Evolutionary conservation across 1,284 basidiomycete genomes (phyloP), one percentile per base, ranked within the genome.

Genomic region (Thecaphora frezii): DNA sequence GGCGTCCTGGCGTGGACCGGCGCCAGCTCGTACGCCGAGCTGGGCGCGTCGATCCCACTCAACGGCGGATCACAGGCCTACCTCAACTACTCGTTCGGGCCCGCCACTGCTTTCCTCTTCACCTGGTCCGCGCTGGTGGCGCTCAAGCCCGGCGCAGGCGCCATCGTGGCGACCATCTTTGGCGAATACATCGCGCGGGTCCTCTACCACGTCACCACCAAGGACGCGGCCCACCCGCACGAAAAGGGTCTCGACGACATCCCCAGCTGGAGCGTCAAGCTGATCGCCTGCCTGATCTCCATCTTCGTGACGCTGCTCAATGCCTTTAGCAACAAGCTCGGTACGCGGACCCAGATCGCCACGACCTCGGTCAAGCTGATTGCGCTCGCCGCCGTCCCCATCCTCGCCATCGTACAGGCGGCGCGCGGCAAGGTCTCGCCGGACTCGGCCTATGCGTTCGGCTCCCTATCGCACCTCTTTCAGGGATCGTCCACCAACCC

Each of bases 231-330:
- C 82, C 90, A 59, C 84, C 89, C 74, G 87, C 86, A 85, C 86
- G 88, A 74, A 83, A 81, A 53, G 84, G 74, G 84, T 86, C 53
- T 68, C 8, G 87, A 89, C 72, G 86, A 85, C 41, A 87, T 94
- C 51, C 91, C 93, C 30, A 85, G 88, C 62, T 96, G 91, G 92
- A 86, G 89, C n/a, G 90, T 90, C 81, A 96, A 94, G 81, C 80
- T 93, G 55, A 91, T 90, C 24, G 94, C 91, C 9, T 81, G 86
- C 37, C 80, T 84, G 41, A 89, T 91, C 51, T 85, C 96, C 22
- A 58, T 87, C 2, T 51, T 88, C 37, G 87, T 96, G 26, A 87
- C 88, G 0, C 66, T 85, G 7, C 81, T 97, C 2, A 93, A 93
- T 76, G 84, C 91, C 8, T 86, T 88, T 33, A 87, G 90, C 24